A percentile compares a stretch with the other conserved stretches of the same genome.
phyloP scores from a whole-genome alignment of 2,329 filamentous ascomycete species.

The Westerdykella sp. region DNA sequence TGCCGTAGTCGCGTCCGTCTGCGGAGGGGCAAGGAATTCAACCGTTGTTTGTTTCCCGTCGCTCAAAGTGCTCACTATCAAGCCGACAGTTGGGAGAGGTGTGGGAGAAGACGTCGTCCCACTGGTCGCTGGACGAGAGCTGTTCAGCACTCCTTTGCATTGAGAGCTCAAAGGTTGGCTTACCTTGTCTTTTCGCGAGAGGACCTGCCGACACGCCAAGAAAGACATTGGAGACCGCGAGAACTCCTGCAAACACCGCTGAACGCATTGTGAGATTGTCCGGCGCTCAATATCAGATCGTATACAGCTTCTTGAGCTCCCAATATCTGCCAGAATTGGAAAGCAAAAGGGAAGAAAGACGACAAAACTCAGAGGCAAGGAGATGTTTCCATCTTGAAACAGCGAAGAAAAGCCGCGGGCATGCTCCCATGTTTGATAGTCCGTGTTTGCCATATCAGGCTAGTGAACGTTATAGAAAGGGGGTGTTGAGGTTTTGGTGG shows the following conservation, averaged over 20 bases:
- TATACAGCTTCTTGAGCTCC: neutral
- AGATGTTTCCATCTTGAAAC: neutral
- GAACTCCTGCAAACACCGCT: constrained; percentile 1
- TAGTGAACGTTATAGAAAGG: neutral
- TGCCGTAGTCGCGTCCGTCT: constrained; percentile 5
- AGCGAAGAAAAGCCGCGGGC: neutral
- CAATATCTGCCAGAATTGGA: neutral
- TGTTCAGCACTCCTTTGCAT: neutral
- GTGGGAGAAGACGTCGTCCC: constrained; percentile 9
- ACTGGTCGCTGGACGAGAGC: neutral
- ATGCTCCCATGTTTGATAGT: neutral
- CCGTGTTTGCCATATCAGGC: no score
- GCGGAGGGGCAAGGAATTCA: constrained; percentile 10
- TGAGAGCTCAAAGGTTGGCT: neutral
- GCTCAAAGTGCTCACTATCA: constrained; percentile 15
- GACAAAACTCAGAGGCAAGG: neutral
- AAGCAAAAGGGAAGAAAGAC: constrained; percentile 1
- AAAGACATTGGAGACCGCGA: constrained; percentile 5
- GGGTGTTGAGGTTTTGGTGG: neutral
- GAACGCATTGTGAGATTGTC: constrained; percentile 11
- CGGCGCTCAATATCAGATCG: neutral
- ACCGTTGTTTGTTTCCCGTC: constrained; percentile 15
- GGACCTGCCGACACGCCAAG: constrained; percentile 16
- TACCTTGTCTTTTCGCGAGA: constrained; percentile 16
- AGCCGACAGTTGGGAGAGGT: constrained; percentile 9